These are phyloP conservation scores for Solanum tarijense DNA, from an alignment of 257 asterid species.

Conservation along the genomic window DNA sequence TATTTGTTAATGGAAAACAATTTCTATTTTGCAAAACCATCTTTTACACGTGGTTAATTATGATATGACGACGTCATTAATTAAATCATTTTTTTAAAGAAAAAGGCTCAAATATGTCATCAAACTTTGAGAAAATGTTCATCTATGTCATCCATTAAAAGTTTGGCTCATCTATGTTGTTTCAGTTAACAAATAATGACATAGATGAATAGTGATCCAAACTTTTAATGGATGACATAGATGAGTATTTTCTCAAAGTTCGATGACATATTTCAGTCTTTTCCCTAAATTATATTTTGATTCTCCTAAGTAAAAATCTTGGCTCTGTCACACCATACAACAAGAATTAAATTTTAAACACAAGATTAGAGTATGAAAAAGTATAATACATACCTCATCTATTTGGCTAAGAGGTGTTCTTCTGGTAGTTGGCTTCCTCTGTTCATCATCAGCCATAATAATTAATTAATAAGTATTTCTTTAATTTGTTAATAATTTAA, in stretches of 20 bases:
- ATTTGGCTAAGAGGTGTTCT: background rate
- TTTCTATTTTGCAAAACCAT: background rate
- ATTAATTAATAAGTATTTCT: background rate
- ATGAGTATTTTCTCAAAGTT: too few relatives aligned
- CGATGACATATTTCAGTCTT: background rate
- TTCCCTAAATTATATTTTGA: background rate
- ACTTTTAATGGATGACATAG: background rate
- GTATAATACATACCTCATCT: background rate
- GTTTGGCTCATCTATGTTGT: background rate
- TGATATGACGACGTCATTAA: too few relatives aligned
- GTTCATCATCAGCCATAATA: background rate
- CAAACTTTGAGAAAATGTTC: accelerated
- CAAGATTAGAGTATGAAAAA: background rate
- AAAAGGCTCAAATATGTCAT: background rate
- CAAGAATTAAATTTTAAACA: background rate
- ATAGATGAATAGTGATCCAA: background rate
- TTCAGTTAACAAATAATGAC: background rate
- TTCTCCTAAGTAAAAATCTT: background rate
- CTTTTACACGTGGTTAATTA: background rate
- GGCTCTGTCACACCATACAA: background rate
- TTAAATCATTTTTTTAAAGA: too few relatives aligned
- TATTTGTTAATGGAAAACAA: background rate
- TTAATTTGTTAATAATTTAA: background rate
- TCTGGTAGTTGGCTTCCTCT: background rate
- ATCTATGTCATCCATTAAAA: too few relatives aligned